Evolutionary conservation across 441 rosid genomes (phyloP).

Genomic region (Populus hybrid): DNA sequence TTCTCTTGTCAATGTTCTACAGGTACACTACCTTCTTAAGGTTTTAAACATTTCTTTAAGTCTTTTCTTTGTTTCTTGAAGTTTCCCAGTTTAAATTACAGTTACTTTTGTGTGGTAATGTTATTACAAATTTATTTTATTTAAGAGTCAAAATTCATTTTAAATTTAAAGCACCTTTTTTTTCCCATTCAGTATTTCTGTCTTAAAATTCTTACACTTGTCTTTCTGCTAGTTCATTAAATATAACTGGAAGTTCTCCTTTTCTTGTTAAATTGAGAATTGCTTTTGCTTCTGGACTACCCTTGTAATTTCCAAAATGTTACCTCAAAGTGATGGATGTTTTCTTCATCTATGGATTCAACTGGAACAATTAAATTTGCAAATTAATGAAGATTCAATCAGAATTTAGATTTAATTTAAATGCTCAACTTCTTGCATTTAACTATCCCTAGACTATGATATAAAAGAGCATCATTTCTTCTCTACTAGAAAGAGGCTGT

Average conservation of each 20-base stretch:
- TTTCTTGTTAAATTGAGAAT: neutral
- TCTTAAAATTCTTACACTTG: neutral
- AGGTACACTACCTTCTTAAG: constrained; percentile 43
- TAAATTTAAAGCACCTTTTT: neutral
- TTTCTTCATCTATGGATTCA: neutral
- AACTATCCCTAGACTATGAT: neutral
- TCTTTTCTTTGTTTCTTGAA: constrained; percentile 2
- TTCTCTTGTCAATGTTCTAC: constrained; percentile 52
- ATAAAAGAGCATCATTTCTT: neutral
- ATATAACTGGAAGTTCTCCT: neutral
- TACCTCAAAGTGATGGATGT: neutral
- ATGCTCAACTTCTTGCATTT: neutral
- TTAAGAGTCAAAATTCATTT: neutral
- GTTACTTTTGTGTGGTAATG: neutral
- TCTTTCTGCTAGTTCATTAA: neutral
- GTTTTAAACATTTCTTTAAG: neutral
- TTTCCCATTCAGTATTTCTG: neutral
- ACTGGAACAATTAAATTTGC: neutral
- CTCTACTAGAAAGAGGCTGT: neutral
- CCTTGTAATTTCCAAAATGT: neutral
- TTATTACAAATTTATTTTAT: too few species aligned
- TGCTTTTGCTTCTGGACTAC: neutral
- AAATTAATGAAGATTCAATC: neutral
- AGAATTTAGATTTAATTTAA: neutral
- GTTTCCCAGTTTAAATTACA: constrained; percentile 1